phyloP scores from a whole-genome alignment of 2,329 filamentous ascomycete genomes.

The Sclerotinia trifoliorum region DNA sequence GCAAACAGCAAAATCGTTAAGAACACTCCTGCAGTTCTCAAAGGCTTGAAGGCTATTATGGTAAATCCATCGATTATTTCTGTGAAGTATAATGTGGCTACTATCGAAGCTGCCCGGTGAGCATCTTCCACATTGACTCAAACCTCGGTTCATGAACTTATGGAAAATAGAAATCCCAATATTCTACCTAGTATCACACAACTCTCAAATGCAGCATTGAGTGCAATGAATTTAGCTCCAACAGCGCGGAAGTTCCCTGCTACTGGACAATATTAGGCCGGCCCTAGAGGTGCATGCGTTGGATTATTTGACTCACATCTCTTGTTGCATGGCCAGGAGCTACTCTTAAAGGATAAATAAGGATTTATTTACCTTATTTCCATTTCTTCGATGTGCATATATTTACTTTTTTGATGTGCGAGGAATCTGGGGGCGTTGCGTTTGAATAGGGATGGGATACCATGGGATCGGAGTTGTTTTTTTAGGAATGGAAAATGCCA shows the following conservation, averaged over 20 bases:
- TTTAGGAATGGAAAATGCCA: too few relatives aligned
- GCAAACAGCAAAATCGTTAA: slow-evolving; percentile 35
- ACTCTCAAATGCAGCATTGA: slow-evolving; percentile 33
- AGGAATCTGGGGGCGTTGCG: not conserved
- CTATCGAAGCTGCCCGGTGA: slow-evolving; percentile 22
- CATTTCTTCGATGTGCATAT: not conserved
- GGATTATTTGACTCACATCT: not conserved
- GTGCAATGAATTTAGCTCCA: slow-evolving; percentile 24
- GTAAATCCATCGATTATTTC: not conserved
- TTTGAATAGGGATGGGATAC: not conserved
- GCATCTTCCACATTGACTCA: too few relatives aligned
- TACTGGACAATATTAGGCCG: slow-evolving; percentile 24
- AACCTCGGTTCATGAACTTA: not conserved
- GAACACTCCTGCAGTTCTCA: slow-evolving; percentile 33
- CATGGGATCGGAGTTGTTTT: not conserved
- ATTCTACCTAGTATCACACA: slow-evolving; percentile 37
- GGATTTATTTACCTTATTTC: not conserved
- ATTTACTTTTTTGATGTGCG: too few relatives aligned
- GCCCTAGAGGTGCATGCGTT: too few relatives aligned
- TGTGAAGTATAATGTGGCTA: slow-evolving; percentile 19
- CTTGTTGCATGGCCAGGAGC: not conserved
- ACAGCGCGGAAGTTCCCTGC: slow-evolving; percentile 30
- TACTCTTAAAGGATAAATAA: not conserved
- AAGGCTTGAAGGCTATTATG: slow-evolving; percentile 31
- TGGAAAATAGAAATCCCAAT: slow-evolving; percentile 31